A percentile compares a stretch with the other conserved stretches of the same genome.
Evolutionary conservation across 352 stramenopile species (phyloP).

Genomic region (Globisporangium lucens): DNA sequence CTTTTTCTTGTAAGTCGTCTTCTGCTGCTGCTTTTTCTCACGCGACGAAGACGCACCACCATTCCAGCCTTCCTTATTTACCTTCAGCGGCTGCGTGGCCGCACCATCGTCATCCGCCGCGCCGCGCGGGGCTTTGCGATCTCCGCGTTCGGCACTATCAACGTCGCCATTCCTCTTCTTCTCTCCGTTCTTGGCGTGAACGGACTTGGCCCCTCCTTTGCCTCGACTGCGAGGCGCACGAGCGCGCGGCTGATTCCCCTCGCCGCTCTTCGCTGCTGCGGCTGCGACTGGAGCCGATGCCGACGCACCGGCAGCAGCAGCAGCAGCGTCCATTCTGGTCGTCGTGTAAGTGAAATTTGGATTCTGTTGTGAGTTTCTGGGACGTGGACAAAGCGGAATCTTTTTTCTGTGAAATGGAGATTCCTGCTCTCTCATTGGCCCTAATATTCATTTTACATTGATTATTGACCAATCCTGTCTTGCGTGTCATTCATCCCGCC

Average conservation of each 20-base stretch:
- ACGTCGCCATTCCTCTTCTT: neutral
- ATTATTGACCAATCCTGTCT: neutral
- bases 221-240: neutral
- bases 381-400: neutral
- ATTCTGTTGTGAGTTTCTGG: neutral
- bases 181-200: neutral
- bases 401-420: neutral
- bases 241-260: neutral
- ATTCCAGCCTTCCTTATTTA: neutral
- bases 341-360: neutral
- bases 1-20: slow-evolving; percentile 6
- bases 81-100: neutral
- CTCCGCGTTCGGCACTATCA: neutral
- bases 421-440: neutral
- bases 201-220: neutral
- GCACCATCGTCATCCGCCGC: neutral
- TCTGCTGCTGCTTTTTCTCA: neutral
- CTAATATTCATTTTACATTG: neutral
- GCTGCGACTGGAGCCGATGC: neutral
- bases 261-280: neutral
- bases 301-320: neutral
- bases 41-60: neutral
- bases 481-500: neutral
- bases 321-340: slow-evolving; percentile 1
- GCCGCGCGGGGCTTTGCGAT: neutral